Percentiles rank a stretch among this genome's conserved stretches.
phyloP scores from a whole-genome alignment of 805 yeast species.

The Zygotorulaspora florentina region DNA sequence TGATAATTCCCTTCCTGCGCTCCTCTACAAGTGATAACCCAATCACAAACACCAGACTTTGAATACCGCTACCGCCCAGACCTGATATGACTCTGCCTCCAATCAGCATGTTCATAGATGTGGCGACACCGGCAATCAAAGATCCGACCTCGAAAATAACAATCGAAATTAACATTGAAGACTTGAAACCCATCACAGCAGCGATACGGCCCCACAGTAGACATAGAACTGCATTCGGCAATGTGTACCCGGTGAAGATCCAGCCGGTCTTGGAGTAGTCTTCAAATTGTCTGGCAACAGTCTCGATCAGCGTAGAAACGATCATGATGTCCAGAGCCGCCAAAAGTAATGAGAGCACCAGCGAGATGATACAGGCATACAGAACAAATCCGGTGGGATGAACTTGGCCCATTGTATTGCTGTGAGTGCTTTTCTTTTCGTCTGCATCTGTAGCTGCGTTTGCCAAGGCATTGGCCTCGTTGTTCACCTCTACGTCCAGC shows the following conservation, averaged over 20 bases:
- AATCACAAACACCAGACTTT: conserved; percentile 52
- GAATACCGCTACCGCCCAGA: conserved; percentile 66
- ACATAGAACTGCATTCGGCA: conserved; percentile 50
- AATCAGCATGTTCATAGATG: conserved; percentile 54
- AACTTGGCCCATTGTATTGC: not conserved
- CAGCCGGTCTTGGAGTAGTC: conserved; percentile 53
- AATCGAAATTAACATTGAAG: conserved; percentile 45
- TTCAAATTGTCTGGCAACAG: conserved; percentile 47
- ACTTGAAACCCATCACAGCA: conserved; percentile 54
- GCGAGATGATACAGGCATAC: conserved; percentile 13
- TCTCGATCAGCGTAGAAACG: conserved; percentile 46
- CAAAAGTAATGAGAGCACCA: conserved; percentile 26
- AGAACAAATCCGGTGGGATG: conserved; percentile 11
- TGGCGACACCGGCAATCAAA: conserved; percentile 51
- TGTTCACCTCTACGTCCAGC: not conserved
- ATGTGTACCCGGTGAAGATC: conserved; percentile 52
- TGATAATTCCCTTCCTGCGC: conserved; percentile 24
- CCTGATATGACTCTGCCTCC: conserved; percentile 73
- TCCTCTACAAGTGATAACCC: conserved; percentile 37
- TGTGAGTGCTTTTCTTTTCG: not conserved
- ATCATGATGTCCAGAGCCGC: conserved; percentile 60
- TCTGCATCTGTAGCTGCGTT: not conserved
- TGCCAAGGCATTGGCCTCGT: not conserved
- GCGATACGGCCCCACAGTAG: conserved; percentile 58
- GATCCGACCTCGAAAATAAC: conserved; percentile 60